Evolutionary conservation across 2,329 filamentous ascomycete genomes (phyloP).

Genomic region (Orbilia quercus): DNA sequence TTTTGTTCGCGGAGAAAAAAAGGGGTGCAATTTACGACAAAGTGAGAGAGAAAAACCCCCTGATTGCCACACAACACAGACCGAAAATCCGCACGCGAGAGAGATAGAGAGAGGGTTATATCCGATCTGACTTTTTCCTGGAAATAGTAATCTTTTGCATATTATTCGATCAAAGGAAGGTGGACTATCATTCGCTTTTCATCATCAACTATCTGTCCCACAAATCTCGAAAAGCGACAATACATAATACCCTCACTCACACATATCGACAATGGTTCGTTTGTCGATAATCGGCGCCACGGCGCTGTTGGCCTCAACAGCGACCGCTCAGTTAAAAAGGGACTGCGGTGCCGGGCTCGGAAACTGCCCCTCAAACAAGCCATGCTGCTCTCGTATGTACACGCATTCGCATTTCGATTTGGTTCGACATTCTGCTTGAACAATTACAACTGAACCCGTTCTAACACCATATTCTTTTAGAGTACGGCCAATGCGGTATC

Average conservation of each 20-base stretch:
- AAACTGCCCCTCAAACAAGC: slow-evolving; percentile 77
- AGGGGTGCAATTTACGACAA: slow-evolving; percentile 22
- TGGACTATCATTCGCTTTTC: not conserved
- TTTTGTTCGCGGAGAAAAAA: slow-evolving; percentile 25
- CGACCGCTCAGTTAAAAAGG: slow-evolving; percentile 44
- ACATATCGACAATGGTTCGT: slow-evolving; percentile 41
- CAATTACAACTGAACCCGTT: not conserved
- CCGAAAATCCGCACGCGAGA: slow-evolving; percentile 19
- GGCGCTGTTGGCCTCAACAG: slow-evolving; percentile 35
- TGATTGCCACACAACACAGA: slow-evolving; percentile 3
- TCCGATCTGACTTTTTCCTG: not conserved
- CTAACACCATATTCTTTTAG: slow-evolving; percentile 65
- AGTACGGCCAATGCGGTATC: slow-evolving; percentile 88
- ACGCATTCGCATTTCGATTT: not conserved
- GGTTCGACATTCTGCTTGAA: slow-evolving; percentile 13
- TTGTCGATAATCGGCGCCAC: slow-evolving; percentile 40
- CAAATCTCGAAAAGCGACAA: slow-evolving; percentile 3
- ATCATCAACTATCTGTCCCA: slow-evolving; percentile 7
- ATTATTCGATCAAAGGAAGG: not conserved
- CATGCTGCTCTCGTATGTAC: slow-evolving; percentile 81
- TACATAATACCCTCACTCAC: not conserved
- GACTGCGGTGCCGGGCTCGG: slow-evolving; percentile 64
- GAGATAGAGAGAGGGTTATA: slow-evolving; percentile 1
- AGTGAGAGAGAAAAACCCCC: not conserved
- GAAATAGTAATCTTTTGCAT: slow-evolving; percentile 7